Conservation (phyloP, 73 alveolate species). For the Halteria grandinella region DNA sequence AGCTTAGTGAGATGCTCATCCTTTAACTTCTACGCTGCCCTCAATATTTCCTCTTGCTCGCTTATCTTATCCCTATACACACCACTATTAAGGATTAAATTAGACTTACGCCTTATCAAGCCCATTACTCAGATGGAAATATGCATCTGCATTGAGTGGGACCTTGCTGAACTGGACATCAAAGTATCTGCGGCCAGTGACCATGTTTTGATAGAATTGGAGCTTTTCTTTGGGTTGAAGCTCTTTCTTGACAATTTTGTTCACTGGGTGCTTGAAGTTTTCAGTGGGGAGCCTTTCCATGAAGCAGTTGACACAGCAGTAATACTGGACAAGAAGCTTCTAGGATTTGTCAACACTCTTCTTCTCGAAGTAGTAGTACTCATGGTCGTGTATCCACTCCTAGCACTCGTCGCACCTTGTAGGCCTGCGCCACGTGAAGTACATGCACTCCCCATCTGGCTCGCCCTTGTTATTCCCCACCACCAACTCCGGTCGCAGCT, state of each 20-base stretch:
- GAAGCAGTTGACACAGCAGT: conserved; percentile 62
- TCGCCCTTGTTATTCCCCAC: conserved; percentile 31
- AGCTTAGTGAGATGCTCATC: conserved; percentile 45
- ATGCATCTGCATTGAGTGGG: conserved; percentile 52
- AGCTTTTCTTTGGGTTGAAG: conserved; percentile 38
- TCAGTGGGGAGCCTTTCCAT: conserved; percentile 26
- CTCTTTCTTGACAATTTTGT: conserved; percentile 19
- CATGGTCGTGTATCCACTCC: conserved; percentile 45
- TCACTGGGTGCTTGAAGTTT: conserved; percentile 54
- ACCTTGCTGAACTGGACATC: conserved; percentile 22
- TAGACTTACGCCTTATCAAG: conserved; percentile 15
- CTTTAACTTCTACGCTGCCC: conserved; percentile 48
- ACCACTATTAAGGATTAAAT: neutral
- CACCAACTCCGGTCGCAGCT: conserved; percentile 63
- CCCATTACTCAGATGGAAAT: conserved; percentile 5
- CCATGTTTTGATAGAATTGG: conserved; percentile 11
- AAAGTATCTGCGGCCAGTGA: conserved; percentile 25
- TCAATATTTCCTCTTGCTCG: conserved; percentile 59
- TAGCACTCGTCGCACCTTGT: conserved; percentile 62
- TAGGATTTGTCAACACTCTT: conserved; percentile 34
- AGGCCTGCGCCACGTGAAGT: conserved; percentile 66
- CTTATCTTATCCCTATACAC: conserved; percentile 15
- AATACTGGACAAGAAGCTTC: conserved; percentile 39
- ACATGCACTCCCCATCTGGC: conserved; percentile 25
- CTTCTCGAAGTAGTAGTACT: conserved; percentile 64